Evolutionary conservation across 2,329 filamentous ascomycete species (phyloP).

Genomic region (Pyrenochaeta sp.): DNA sequence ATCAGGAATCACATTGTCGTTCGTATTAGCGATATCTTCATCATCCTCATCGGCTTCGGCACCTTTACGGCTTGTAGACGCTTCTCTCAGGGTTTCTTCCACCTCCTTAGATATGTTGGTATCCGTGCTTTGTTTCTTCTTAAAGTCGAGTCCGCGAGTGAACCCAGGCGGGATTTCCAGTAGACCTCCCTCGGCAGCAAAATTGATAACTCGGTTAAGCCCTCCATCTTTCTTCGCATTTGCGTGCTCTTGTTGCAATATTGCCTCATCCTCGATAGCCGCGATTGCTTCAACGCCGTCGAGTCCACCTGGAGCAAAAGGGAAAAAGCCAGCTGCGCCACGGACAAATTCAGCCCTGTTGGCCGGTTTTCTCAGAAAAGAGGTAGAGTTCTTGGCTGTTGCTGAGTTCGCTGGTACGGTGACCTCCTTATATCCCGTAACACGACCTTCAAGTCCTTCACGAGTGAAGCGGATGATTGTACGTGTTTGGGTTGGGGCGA

Average conservation of each 20-base stretch:
- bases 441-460: constrained; percentile 89
- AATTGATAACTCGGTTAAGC: constrained; percentile 86
- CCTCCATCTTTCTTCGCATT: constrained; percentile 55
- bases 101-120: constrained; percentile 74
- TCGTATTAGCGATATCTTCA: constrained; percentile 29
- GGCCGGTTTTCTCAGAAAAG: constrained; percentile 84
- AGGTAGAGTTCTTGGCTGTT: constrained; percentile 95
- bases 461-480: constrained; percentile 94
- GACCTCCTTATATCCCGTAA: constrained; percentile 93
- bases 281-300: constrained; percentile 87
- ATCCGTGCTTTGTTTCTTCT: constrained; percentile 65
- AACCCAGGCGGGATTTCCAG: constrained; percentile 86
- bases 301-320: constrained; percentile 89
- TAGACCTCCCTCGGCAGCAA: constrained; percentile 78
- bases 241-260: constrained; percentile 59
- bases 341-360: constrained; percentile 89
- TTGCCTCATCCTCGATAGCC: constrained; percentile 79
- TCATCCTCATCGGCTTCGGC: constrained; percentile 37
- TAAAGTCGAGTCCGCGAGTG: constrained; percentile 77
- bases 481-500: constrained; percentile 89
- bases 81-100: constrained; percentile 68
- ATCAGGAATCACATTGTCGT: constrained; percentile 50
- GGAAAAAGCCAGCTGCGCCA: constrained; percentile 91
- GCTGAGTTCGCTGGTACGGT: constrained; percentile 89
- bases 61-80: constrained; percentile 45